Base-by-base conservation (phyloP, 2,329 filamentous ascomycete genomes). In the Venturia aucupariae region DNA sequence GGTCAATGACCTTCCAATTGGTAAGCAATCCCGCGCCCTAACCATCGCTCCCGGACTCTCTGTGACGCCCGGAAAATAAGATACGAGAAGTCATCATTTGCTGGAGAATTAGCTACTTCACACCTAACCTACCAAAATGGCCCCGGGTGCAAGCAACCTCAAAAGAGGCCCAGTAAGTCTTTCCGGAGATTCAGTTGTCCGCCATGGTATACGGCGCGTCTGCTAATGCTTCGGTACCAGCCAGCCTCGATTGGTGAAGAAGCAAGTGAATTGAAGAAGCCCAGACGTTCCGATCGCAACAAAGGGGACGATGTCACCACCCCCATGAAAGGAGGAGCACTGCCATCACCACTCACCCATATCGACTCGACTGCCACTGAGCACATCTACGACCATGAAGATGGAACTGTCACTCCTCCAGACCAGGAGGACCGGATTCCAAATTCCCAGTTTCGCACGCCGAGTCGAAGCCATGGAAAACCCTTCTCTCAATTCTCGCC, bases 261-360 rank as follows among this genome's bases (percentile, higher is more conserved):
- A 41, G 63, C 32, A 38, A 64, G 54, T 55, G 63, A 62, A 30
- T 55, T 61, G 35, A 97, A 97, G 82, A 96, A 96, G 75, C 86
- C 89, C 66, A 88, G 93, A 67, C 86, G 90, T 65, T 92, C 90
- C 55, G 81, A 90, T 68, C 86, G 90, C 67, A 79, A 91, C 66
- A 86, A 84, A 70, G 87, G 65, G 73, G 88, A 69, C 79, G 80
- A 69, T 80, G 19, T 41, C 15, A 19, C 22, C 39, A 64, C 55
- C 13, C 63, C 63, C 27, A 69, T 75, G 39, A 75, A 75, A 69
- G 70, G 72, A 63, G 44, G 48, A 30, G 62, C 61, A 67, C 83
- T 96, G 22, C 92, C 91, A 15, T 94, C 91, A 0, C 92, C 92
- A 15, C 77, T 93, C 66, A 96, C 90, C 0, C 80, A 89, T 70